These are phyloP conservation scores for Pichia kudriavzevii DNA, from an alignment of 1,139 yeast species.

Conservation along the genomic window DNA sequence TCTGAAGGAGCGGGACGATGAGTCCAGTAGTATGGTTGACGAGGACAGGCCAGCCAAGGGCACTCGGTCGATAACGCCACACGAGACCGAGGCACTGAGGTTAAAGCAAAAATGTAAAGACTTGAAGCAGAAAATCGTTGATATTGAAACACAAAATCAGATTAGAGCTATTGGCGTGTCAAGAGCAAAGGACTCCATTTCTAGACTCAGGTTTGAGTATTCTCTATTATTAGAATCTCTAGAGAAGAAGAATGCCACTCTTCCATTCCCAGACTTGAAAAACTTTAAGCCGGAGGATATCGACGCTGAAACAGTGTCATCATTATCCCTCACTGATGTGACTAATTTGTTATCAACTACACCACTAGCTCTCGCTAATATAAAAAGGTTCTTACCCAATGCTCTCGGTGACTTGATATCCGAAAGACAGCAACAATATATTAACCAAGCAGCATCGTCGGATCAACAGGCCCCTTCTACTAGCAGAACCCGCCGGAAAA, in stretches of 20 bases:
- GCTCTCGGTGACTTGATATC: slow-evolving; percentile 11
- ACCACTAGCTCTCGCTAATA: slow-evolving; percentile 7
- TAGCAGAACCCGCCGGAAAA: slow-evolving; percentile 14
- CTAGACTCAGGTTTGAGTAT: slow-evolving; percentile 77
- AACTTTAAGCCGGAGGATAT: slow-evolving; percentile 19
- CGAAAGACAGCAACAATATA: slow-evolving; percentile 13
- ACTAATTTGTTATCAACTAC: slow-evolving; percentile 15
- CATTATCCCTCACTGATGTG: slow-evolving; percentile 22
- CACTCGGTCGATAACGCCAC: slow-evolving; percentile 14
- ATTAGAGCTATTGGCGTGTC: slow-evolving; percentile 68
- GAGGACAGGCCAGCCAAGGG: too few relatives aligned
- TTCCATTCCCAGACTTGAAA: slow-evolving; percentile 21
- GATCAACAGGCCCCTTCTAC: slow-evolving; percentile 2
- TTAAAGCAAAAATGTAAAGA: slow-evolving; percentile 61
- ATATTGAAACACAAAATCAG: slow-evolving; percentile 76
- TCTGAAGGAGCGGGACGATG: too few relatives aligned
- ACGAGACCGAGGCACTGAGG: slow-evolving; percentile 25
- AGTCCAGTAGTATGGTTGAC: too few relatives aligned
- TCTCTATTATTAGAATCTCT: slow-evolving; percentile 71
- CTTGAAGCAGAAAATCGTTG: slow-evolving; percentile 61
- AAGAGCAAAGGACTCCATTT: slow-evolving; percentile 69
- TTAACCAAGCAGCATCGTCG: slow-evolving; percentile 2
- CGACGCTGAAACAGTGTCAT: slow-evolving; percentile 22
- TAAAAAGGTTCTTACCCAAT: slow-evolving; percentile 9
- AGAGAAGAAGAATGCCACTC: slow-evolving; percentile 44